Conservation (phyloP, 495 filamentous ascomycete species). For the Talaromyces borbonicus region DNA sequence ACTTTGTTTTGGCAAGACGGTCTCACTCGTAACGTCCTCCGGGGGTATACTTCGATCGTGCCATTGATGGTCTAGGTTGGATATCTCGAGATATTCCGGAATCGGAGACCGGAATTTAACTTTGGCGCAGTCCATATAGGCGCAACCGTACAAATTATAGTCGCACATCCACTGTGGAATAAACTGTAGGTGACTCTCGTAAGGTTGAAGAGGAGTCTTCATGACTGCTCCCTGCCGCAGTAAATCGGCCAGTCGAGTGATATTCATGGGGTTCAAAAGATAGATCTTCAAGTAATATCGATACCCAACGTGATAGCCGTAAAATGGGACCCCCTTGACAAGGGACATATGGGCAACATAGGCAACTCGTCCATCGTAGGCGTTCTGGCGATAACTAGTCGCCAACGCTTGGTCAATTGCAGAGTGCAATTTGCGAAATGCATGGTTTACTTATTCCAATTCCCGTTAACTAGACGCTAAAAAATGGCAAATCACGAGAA, state of each 20-base stretch:
- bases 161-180: conserved; percentile 96
- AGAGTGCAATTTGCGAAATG: conserved; percentile 60
- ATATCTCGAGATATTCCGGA: conserved; percentile 52
- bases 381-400: conserved; percentile 67
- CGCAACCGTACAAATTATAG: conserved; percentile 91
- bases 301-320: conserved; percentile 90
- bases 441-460: conserved; percentile 47
- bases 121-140: conserved; percentile 64
- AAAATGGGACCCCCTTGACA: conserved; percentile 91
- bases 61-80: conserved; percentile 58
- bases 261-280: conserved; percentile 72
- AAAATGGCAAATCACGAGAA: too few relatives aligned
- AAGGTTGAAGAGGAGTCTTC: conserved; percentile 75
- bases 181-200: conserved; percentile 87
- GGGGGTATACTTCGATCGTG: conserved; percentile 59
- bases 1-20: conserved; percentile 61
- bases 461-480: too few relatives aligned
- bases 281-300: conserved; percentile 90
- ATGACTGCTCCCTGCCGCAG: conserved; percentile 79
- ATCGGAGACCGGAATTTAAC: conserved; percentile 67
- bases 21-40: conserved; percentile 46
- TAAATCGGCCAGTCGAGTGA: conserved; percentile 73
- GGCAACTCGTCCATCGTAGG: conserved; percentile 50
- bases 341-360: conserved; percentile 86
- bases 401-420: conserved; percentile 82